Percentiles rank a stretch among this genome's conserved stretches.
phyloP scores from a whole-genome alignment of 192 early-diverging fungal genomes.

The Linnemannia schmuckeri region DNA sequence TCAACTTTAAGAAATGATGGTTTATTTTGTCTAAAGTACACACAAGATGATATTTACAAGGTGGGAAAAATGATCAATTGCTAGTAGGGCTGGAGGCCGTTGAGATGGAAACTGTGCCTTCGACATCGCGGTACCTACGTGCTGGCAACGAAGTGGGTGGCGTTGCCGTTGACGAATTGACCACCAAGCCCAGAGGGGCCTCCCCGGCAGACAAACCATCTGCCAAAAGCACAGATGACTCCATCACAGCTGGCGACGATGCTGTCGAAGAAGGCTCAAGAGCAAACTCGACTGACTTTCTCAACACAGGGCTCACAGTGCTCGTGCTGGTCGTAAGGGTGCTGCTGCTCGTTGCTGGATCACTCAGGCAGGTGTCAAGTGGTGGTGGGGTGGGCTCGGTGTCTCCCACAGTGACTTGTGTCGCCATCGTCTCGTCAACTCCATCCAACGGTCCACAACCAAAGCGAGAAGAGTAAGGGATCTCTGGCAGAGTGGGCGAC shows the following conservation, averaged over 20 bases:
- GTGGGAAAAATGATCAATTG: neutral
- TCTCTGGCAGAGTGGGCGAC: conserved; percentile 25
- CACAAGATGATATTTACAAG: conserved; percentile 4
- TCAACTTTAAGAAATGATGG: neutral
- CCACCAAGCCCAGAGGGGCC: neutral
- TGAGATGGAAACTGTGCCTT: conserved; percentile 5
- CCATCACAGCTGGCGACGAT: neutral
- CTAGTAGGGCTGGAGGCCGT: neutral
- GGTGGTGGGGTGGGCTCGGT: neutral
- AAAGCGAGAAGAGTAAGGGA: conserved; percentile 15
- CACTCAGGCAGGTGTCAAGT: neutral
- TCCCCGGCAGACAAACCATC: neutral
- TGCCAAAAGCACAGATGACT: neutral
- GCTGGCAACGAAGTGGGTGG: neutral
- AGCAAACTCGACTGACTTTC: conserved; percentile 9
- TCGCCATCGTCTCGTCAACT: neutral
- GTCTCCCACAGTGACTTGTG: neutral
- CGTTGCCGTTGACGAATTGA: neutral
- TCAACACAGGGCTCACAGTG: conserved; percentile 1
- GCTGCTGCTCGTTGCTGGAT: neutral
- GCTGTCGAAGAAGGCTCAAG: neutral
- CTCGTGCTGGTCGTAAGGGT: neutral
- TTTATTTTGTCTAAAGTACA: neutral
- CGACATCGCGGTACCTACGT: neutral
- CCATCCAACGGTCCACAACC: conserved; percentile 40